These are phyloP conservation scores for Eustoma russellianum DNA, from an alignment of 257 asterid species.

Conservation along the genomic window DNA sequence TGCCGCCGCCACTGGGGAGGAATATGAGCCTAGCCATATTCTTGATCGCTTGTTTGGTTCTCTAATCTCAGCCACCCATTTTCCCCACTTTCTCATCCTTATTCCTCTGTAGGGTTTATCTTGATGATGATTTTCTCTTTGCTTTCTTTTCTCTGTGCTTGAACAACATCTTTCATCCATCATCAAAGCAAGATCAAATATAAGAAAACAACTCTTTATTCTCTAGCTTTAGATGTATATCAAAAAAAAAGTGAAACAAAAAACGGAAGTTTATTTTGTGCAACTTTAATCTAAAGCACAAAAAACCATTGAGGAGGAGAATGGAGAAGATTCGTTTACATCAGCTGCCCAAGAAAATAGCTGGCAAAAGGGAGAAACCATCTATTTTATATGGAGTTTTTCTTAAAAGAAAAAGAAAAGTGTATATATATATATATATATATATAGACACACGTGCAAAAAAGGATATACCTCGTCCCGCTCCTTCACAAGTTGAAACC, in stretches of 20 bases:
- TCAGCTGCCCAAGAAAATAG: slow-evolving; percentile 13
- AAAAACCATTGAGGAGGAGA: background rate
- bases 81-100: slow-evolving; percentile 96
- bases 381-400: slow-evolving; percentile 43
- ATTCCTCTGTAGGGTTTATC: slow-evolving; percentile 74
- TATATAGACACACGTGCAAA: no score
- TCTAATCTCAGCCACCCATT: slow-evolving; percentile 91
- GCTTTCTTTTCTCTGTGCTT: slow-evolving; percentile 43
- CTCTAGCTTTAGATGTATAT: no score
- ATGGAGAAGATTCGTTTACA: slow-evolving; percentile 6
- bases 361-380: slow-evolving; percentile 5
- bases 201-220: slow-evolving; percentile 13
- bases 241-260: background rate
- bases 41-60: slow-evolving; percentile 82
- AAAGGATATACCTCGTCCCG: no score
- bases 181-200: slow-evolving; percentile 6
- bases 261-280: background rate
- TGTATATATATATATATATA: background rate
- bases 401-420: no score
- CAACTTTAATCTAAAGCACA: background rate
- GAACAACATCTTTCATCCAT: slow-evolving; percentile 24
- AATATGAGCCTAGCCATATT: slow-evolving; percentile 85
- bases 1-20: slow-evolving; percentile 86
- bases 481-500: no score
- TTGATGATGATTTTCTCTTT: slow-evolving; percentile 19